Evolutionary conservation across 2,329 filamentous ascomycete genomes (phyloP).

Genomic region (Colletotrichum cuscutae): DNA sequence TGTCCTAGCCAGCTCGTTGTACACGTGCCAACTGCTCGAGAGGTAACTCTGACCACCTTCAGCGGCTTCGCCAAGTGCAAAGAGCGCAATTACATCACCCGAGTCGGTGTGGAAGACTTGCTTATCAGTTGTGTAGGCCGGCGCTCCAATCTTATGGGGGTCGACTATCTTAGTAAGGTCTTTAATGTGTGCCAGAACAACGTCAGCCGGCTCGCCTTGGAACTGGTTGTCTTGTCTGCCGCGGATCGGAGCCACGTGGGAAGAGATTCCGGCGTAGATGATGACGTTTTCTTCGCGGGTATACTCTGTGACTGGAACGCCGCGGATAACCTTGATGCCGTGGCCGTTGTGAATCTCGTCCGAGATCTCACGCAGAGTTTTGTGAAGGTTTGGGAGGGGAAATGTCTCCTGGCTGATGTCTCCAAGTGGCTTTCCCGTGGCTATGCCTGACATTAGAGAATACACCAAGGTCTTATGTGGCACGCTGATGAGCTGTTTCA

Average conservation of each 20-base stretch:
- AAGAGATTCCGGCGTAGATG: constrained; percentile 69
- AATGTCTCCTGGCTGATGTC: constrained; percentile 58
- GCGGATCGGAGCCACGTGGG: constrained; percentile 65
- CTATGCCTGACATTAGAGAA: neutral
- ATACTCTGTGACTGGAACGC: constrained; percentile 63
- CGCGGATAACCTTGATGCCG: constrained; percentile 71
- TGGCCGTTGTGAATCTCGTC: constrained; percentile 65
- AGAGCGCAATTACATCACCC: constrained; percentile 69
- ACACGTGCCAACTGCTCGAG: constrained; percentile 67
- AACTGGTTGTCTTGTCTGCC: constrained; percentile 62
- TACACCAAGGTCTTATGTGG: neutral
- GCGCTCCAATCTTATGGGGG: constrained; percentile 59
- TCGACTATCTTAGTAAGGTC: constrained; percentile 58
- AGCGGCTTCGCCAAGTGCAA: constrained; percentile 62
- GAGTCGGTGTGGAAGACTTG: constrained; percentile 72
- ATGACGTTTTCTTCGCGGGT: constrained; percentile 66
- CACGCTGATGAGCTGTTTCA: neutral
- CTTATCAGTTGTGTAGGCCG: constrained; percentile 69
- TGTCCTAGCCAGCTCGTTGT: constrained; percentile 69
- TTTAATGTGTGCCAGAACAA: constrained; percentile 70
- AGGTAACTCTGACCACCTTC: constrained; percentile 68
- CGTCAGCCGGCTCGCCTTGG: constrained; percentile 58
- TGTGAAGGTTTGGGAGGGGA: constrained; percentile 62
- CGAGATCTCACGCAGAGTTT: constrained; percentile 61
- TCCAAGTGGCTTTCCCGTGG: neutral